A percentile compares a stretch with the other conserved stretches of the same genome.
These are phyloP conservation scores for Cadophora sp. DNA, from an alignment of 2,329 filamentous ascomycete genomes.

Conservation along the genomic window DNA sequence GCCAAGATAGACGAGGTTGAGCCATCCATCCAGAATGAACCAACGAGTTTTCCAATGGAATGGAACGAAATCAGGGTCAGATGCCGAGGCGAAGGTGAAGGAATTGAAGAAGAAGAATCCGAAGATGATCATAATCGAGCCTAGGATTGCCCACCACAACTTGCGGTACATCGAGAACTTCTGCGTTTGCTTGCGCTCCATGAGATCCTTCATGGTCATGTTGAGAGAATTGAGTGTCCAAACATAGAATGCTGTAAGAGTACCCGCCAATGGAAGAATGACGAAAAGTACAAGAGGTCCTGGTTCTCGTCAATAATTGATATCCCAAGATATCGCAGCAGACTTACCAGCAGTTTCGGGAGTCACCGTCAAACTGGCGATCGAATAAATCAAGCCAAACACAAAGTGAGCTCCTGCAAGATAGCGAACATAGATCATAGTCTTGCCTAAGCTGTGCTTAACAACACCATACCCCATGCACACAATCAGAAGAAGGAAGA, in stretches of 20 bases:
- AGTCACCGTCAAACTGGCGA: constrained; percentile 86
- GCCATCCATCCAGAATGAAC: constrained; percentile 97
- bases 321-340: background rate
- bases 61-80: constrained; percentile 88
- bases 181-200: constrained; percentile 89
- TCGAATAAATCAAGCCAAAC: constrained; percentile 91
- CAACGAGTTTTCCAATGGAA: constrained; percentile 97
- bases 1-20: constrained; percentile 94
- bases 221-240: constrained; percentile 98
- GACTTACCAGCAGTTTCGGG: constrained; percentile 78
- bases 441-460: constrained; percentile 87
- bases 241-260: constrained; percentile 95
- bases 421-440: constrained; percentile 93
- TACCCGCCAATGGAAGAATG: constrained; percentile 88
- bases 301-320: constrained; percentile 38
- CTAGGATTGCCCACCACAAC: constrained; percentile 96
- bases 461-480: constrained; percentile 99
- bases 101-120: constrained; percentile 99
- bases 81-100: constrained; percentile 87
- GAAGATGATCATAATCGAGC: constrained; percentile 94
- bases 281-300: constrained; percentile 92
- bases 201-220: constrained; percentile 93
- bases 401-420: constrained; percentile 92
- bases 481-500: constrained; percentile 96
- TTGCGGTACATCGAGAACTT: constrained; percentile 98